phyloP scores from a whole-genome alignment of 768 basidiomycete species.

The Suillus subaureus region DNA sequence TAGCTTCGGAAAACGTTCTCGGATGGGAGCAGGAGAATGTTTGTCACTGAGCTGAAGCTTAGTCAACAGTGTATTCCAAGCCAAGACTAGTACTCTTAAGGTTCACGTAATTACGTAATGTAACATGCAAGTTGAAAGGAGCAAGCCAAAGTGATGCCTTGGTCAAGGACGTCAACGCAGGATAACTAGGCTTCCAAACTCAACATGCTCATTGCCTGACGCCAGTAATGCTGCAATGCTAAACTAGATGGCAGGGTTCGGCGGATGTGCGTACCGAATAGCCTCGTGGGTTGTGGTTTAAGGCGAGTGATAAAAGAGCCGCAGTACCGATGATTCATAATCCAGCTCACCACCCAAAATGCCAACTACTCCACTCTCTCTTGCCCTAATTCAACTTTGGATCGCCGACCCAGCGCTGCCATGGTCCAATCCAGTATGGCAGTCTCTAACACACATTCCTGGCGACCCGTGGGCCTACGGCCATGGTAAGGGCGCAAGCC shows the following conservation, averaged over 20 bases:
- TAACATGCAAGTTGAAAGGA: too few species aligned
- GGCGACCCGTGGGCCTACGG: not conserved
- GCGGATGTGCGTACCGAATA: not conserved
- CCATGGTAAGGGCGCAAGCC: not conserved
- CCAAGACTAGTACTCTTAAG: too few species aligned
- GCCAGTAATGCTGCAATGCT: too few species aligned
- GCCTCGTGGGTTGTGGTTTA: not conserved
- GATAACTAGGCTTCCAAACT: not conserved
- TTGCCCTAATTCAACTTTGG: not conserved
- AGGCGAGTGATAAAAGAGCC: not conserved
- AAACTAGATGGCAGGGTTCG: not conserved
- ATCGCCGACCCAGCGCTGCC: not conserved
- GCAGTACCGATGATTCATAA: not conserved
- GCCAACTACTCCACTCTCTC: not conserved
- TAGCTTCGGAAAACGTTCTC: too few species aligned
- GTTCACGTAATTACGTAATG: too few species aligned
- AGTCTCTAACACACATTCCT: not conserved
- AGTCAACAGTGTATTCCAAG: not conserved
- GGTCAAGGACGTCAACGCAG: not conserved
- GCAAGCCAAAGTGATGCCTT: not conserved
- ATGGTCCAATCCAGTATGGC: not conserved
- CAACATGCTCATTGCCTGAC: not conserved
- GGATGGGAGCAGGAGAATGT: not conserved
- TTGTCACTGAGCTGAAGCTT: slow-evolving; percentile 38
- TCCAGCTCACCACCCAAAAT: not conserved